phyloP scores from a whole-genome alignment of 257 asterid genomes.

The Solanum lycopersicoides region DNA sequence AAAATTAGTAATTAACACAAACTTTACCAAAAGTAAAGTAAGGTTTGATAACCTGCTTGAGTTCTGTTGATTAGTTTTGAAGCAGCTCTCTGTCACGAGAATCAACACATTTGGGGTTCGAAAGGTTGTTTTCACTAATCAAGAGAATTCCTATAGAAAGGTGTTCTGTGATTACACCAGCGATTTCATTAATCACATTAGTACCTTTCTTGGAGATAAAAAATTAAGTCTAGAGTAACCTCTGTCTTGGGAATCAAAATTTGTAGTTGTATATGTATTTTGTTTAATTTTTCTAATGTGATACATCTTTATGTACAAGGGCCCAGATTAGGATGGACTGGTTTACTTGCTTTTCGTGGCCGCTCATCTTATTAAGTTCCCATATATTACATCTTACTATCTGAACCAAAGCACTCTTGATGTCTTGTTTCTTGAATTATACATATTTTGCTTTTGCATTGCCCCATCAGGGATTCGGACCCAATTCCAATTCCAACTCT shows the following conservation, averaged over 20 bases:
- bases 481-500: constrained; percentile 27
- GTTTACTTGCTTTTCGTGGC: neutral
- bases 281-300: neutral
- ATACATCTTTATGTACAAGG: neutral
- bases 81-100: neutral
- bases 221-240: neutral
- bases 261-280: neutral
- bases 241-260: neutral
- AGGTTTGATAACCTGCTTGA: neutral
- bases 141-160: neutral
- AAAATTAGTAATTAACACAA: neutral
- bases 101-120: neutral
- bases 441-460: constrained; percentile 3
- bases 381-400: neutral
- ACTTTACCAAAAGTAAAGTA: neutral
- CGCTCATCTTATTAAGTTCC: neutral
- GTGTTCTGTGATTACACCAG: neutral
- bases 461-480: constrained; percentile 25
- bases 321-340: neutral
- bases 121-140: neutral
- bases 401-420: neutral
- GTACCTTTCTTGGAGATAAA: neutral
- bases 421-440: neutral
- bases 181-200: neutral
- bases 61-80: neutral